Percentiles rank a stretch among this genome's conserved stretches.
phyloP scores from a whole-genome alignment of 169 alveolate species.

The Cryptosporidium tyzzeri region DNA sequence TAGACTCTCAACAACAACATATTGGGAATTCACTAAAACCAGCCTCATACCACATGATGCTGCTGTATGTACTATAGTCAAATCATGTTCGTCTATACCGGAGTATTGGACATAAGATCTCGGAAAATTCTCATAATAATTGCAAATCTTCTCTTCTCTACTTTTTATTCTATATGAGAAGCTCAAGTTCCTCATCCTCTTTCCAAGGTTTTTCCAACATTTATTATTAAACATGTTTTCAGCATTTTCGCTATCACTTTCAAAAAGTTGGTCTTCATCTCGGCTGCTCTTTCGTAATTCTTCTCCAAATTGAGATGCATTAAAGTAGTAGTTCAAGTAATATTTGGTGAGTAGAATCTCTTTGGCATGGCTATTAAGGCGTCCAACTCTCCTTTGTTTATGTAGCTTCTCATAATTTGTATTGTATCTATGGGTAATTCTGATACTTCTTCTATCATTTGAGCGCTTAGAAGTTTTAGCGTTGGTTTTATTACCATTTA shows the following conservation, averaged over 20 bases:
- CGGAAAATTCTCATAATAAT: constrained; percentile 30
- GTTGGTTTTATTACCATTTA: neutral
- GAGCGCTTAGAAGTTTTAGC: neutral
- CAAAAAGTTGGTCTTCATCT: neutral
- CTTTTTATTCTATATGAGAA: constrained; percentile 20
- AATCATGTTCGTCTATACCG: constrained; percentile 56
- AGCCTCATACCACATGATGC: constrained; percentile 74
- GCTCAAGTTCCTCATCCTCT: neutral
- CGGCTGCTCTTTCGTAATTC: neutral
- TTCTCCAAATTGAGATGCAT: neutral
- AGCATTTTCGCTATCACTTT: neutral
- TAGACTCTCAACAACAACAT: constrained; percentile 57
- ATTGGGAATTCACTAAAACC: constrained; percentile 59
- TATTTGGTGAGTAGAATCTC: constrained; percentile 42
- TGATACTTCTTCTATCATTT: neutral
- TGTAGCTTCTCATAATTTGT: constrained; percentile 48
- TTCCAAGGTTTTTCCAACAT: constrained; percentile 7
- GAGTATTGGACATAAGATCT: constrained; percentile 65
- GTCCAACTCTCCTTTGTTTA: constrained; percentile 45
- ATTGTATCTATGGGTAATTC: constrained; percentile 43
- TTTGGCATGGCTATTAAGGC: neutral
- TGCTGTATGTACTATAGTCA: constrained; percentile 69
- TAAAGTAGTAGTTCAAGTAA: constrained; percentile 8
- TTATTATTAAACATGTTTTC: neutral
- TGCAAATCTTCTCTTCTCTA: constrained; percentile 16